A percentile compares a stretch with the other conserved stretches of the same genome.
Conservation (phyloP, 345 rosid species). For the Citrus medica region DNA sequence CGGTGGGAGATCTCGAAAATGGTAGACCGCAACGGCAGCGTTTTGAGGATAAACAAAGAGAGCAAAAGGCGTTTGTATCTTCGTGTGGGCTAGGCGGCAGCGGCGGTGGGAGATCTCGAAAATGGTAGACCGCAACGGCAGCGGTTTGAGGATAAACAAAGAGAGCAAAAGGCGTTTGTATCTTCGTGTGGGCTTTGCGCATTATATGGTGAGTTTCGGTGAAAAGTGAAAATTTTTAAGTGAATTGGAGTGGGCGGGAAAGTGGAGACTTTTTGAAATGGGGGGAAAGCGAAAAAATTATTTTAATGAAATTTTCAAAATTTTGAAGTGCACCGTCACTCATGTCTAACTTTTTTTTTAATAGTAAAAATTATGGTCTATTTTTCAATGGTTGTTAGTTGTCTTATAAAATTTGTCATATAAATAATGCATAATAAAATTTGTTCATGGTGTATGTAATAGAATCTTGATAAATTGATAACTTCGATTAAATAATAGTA, state of each 20-base stretch:
- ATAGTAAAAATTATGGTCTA: too few relatives aligned
- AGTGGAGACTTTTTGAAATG: not conserved
- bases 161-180: not conserved
- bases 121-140: not conserved
- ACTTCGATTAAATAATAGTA: too few relatives aligned
- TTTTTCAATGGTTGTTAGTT: too few relatives aligned
- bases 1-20: too few relatives aligned
- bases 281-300: not conserved
- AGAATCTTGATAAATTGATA: too few relatives aligned
- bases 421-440: too few relatives aligned
- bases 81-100: too few relatives aligned
- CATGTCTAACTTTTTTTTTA: too few relatives aligned
- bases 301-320: not conserved
- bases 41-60: not conserved
- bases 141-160: not conserved
- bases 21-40: not conserved
- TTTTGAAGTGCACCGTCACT: too few relatives aligned
- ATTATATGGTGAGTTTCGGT: not conserved
- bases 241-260: slow-evolving; percentile 1
- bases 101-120: not conserved
- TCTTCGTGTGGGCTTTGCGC: not conserved
- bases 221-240: not conserved
- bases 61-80: not conserved
- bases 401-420: too few relatives aligned
- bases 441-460: too few relatives aligned